phyloP scores from a whole-genome alignment of 306 rosid genomes.

The Acmispon strigosus region DNA sequence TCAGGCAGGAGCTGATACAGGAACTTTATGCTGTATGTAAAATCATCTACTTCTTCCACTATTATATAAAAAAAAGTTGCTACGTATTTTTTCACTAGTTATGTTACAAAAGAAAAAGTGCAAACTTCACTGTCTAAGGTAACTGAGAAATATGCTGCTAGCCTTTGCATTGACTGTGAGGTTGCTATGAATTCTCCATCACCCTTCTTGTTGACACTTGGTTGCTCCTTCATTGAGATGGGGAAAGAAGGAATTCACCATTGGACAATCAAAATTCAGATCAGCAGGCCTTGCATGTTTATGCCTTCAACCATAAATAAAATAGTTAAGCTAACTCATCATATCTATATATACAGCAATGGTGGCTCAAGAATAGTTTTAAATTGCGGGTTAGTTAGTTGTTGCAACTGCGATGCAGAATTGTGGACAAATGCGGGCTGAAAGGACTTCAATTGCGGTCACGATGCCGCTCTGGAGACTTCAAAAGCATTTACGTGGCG shows the following conservation, averaged over 20 bases:
- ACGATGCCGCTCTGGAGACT: no score
- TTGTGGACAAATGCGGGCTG: no score
- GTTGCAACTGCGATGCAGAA: no score
- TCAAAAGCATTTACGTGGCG: no score
- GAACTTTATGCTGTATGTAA: background rate
- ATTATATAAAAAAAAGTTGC: no score
- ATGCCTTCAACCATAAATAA: conserved; percentile 43
- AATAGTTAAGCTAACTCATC: background rate
- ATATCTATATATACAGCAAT: background rate
- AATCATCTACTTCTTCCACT: background rate
- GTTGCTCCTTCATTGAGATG: conserved; percentile 41
- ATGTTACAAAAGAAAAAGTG: no score
- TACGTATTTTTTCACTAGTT: background rate
- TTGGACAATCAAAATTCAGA: conserved; percentile 82
- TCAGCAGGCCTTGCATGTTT: conserved; percentile 72
- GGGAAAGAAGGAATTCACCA: conserved; percentile 71
- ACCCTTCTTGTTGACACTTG: background rate
- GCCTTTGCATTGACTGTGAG: background rate
- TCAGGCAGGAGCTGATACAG: background rate
- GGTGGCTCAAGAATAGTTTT: no score
- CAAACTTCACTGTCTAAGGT: no score
- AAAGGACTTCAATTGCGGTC: no score
- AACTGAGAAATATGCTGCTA: background rate
- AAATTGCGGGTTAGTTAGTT: no score
- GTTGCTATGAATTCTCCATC: background rate